Conservation (phyloP, 1,284 basidiomycete species). For the Tilletiopsis washingtonensis region DNA sequence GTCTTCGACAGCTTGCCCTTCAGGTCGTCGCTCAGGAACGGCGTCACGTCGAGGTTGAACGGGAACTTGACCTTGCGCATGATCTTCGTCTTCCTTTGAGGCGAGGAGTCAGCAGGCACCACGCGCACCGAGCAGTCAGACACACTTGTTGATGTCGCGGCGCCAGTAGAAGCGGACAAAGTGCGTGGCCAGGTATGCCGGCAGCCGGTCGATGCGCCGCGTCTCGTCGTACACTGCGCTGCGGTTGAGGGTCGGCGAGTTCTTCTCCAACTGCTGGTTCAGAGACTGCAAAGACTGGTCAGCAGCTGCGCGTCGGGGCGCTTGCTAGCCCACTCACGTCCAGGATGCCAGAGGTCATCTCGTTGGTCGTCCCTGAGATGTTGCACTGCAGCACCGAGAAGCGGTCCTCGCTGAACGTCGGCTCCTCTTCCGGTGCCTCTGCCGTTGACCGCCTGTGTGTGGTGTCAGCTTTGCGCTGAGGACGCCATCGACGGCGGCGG, state of each 20-base stretch:
- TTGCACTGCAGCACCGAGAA: slow-evolving; percentile 89
- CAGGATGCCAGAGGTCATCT: slow-evolving; percentile 76
- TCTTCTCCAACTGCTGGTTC: slow-evolving; percentile 77
- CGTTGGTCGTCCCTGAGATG: slow-evolving; percentile 77
- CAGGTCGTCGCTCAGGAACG: slow-evolving; percentile 72
- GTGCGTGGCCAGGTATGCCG: slow-evolving; percentile 71
- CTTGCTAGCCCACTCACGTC: slow-evolving; percentile 56
- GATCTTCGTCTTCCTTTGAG: slow-evolving; percentile 48
- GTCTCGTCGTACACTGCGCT: slow-evolving; percentile 76
- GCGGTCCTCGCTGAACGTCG: slow-evolving; percentile 61
- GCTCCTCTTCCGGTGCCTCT: slow-evolving; percentile 71
- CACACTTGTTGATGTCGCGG: slow-evolving; percentile 66
- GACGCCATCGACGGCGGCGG: too few relatives aligned
- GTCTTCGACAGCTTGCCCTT: slow-evolving; percentile 63
- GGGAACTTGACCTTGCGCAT: slow-evolving; percentile 89
- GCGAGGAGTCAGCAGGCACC: background rate
- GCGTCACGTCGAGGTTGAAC: slow-evolving; percentile 72
- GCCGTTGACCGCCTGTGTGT: slow-evolving; percentile 14
- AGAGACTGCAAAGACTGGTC: slow-evolving; percentile 56
- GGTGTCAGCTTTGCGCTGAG: too few relatives aligned
- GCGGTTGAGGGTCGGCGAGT: slow-evolving; percentile 68
- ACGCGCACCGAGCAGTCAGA: background rate
- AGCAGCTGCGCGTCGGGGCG: slow-evolving; percentile 1
- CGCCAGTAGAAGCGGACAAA: slow-evolving; percentile 96
- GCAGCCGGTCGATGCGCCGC: slow-evolving; percentile 74